These are phyloP conservation scores for Pogostemon cablin DNA, from an alignment of 257 asterid genomes.

Conservation along the genomic window DNA sequence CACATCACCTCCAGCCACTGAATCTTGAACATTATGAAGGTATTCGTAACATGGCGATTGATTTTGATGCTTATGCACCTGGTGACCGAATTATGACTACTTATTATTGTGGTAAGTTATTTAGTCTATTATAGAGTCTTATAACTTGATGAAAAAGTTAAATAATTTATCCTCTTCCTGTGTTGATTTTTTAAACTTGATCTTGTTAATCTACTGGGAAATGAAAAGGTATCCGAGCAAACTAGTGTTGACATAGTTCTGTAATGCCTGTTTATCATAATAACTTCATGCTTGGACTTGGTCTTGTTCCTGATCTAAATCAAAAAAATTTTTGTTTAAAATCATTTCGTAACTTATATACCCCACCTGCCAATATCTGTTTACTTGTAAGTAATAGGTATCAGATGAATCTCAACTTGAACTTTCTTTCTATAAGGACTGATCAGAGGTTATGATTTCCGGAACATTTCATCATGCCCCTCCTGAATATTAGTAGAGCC, in stretches of 20 bases:
- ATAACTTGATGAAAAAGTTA: constrained; percentile 13
- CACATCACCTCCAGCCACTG: constrained; percentile 65
- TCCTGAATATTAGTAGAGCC: neutral
- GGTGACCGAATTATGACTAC: constrained; percentile 98
- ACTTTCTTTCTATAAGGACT: neutral
- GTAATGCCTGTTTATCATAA: constrained; percentile 24
- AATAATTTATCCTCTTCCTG: constrained; percentile 3
- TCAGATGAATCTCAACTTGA: neutral
- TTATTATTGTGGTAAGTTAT: constrained; percentile 77
- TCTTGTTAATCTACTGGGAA: constrained; percentile 21
- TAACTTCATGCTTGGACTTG: constrained; percentile 1
- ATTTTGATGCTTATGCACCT: constrained; percentile 94
- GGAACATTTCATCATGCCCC: constrained; percentile 17
- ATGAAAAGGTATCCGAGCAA: neutral
- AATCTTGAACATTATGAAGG: constrained; percentile 80
- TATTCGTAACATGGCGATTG: constrained; percentile 87
- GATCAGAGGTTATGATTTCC: constrained; percentile 15
- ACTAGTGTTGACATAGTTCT: constrained; percentile 2
- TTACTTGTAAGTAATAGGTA: too few species aligned
- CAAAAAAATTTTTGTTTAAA: constrained; percentile 11
- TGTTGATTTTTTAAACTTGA: constrained; percentile 24
- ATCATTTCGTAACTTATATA: neutral
- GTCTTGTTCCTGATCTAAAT: neutral
- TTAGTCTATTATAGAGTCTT: constrained; percentile 24
- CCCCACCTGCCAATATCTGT: constrained; percentile 14